Base-by-base conservation (phyloP, 495 filamentous ascomycete species). In the Talaromyces trachyspermus region DNA sequence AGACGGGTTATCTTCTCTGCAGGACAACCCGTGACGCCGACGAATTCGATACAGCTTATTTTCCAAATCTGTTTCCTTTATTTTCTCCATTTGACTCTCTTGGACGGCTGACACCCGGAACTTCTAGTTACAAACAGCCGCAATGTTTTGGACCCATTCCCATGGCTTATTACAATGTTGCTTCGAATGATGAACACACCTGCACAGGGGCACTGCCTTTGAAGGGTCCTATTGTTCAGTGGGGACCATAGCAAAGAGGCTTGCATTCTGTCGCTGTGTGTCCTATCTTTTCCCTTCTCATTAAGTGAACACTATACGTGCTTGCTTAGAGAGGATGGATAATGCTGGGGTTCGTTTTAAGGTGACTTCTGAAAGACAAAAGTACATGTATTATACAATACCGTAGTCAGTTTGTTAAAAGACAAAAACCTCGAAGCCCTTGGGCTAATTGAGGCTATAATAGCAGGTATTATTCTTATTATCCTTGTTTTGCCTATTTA, bases 311-410 rank as follows among this genome's bases (percentile, higher is more conserved):
- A 61, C 65, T 72, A 66, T 49, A 70, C 52, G 67, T 60, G 62
- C 44, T 48, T 63, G 59, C 52, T 72, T 65, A 60, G 67, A 69
- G 69, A 72, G 66, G 69, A 70, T 51, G 41, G 27, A 44, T n/a
- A n/a, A n/a, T n/a, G n/a, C n/a, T n/a, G n/a, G n/a, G n/a, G n/a
- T n/a, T n/a, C n/a, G n/a, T n/a, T n/a, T n/a, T n/a, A n/a, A n/a
- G n/a, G n/a, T n/a, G n/a, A n/a, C n/a, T n/a, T n/a, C n/a, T n/a
- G n/a, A n/a, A n/a, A n/a, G n/a, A n/a, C n/a, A n/a, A n/a, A n/a
- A n/a, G n/a, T n/a, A n/a, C n/a, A n/a, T n/a, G n/a, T n/a, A n/a
- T n/a, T n/a, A n/a, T n/a, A n/a, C n/a, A n/a, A n/a, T n/a, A n/a
- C n/a, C n/a, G n/a, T n/a, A n/a, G n/a, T n/a, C n/a, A n/a, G n/a